Conservation (phyloP, 2,329 filamentous ascomycete genomes). For the Ambrosiella xylebori region DNA sequence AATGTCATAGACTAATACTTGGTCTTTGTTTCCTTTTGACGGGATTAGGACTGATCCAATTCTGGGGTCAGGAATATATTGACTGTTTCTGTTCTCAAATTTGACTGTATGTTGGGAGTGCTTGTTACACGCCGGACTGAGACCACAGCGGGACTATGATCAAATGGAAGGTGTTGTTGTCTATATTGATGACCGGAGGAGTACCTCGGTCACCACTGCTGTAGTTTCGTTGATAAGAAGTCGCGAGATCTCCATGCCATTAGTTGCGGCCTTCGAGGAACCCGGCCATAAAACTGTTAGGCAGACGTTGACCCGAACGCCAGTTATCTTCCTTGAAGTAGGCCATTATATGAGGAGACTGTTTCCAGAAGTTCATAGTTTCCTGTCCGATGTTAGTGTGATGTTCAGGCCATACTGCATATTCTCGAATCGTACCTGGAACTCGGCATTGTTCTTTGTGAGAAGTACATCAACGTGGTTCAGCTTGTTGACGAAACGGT, state of each 20-base stretch:
- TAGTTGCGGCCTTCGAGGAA: conserved; percentile 75
- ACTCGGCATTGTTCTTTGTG: conserved; percentile 82
- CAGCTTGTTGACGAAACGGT: conserved; percentile 84
- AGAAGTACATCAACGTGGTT: conserved; percentile 76
- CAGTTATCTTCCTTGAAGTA: conserved; percentile 80
- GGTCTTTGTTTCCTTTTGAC: not conserved
- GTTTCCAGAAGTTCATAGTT: conserved; percentile 99
- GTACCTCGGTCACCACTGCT: not conserved
- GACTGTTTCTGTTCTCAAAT: conserved; percentile 2
- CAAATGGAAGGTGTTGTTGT: not conserved
- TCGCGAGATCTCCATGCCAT: conserved; percentile 3
- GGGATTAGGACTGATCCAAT: not conserved
- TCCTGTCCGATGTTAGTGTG: conserved; percentile 40
- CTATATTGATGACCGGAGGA: not conserved
- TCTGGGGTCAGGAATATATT: not conserved
- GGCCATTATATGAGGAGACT: conserved; percentile 85
- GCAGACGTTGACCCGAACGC: conserved; percentile 60
- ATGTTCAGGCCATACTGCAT: not conserved
- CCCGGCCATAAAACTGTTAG: conserved; percentile 77
- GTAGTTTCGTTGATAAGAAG: not conserved
- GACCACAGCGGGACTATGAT: not conserved
- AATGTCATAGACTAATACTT: not conserved
- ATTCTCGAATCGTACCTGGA: conserved; percentile 47
- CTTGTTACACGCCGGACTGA: not conserved
- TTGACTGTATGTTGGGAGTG: not conserved